Base-by-base conservation (phyloP, 768 basidiomycete species). In the Candolleomyces eurysporus region DNA sequence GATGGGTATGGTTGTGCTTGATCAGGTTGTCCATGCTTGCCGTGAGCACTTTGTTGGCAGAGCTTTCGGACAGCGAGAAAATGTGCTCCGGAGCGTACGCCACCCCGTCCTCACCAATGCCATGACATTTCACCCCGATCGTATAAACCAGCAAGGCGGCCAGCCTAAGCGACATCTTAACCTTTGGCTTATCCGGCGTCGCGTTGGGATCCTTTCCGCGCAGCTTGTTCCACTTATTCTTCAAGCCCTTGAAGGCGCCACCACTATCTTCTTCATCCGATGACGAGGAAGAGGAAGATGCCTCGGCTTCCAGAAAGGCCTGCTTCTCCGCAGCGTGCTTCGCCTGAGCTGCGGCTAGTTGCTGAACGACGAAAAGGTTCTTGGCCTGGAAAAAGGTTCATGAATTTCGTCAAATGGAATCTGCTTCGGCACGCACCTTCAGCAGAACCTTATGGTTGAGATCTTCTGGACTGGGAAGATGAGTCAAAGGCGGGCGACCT, bases 41-140 rank as follows among this genome's bases (percentile, higher is more conserved):
- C 74, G 89, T 89, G 51, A 96, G 68, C 62, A 95, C 78, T 76
- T 88, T 89, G 71, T 88, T 89, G 63, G 87, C 88, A 17, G 85
- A 86, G 60, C 78, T 84, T 78, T 98, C 96, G 0, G 94, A 96
- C 7, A 98, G 83, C 6, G 94, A 96, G 73, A 99, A 96, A 70
- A 98, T 84, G 67, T 98, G 92, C 67, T 93, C 89, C 0, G 91
- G 84, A 8, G 88, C 88, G 68, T 99, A 99, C 36, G 81, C 78
- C 64, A 92, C 88, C 63, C 93, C 88, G 16, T 59, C 57, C 72
- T 91, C 87, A 74, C 92, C 91, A 73, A 98, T 82, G 0, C 96
- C 95, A 49, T 88, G 89, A 66, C 92, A 97, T 73, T 96, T 96
- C 63, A 98, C 93, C 5, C 96, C 96, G 57, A 96, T 87, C 5